phyloP scores from a whole-genome alignment of 2,329 filamentous ascomycete species.

The Lasiodiplodia sp. region DNA sequence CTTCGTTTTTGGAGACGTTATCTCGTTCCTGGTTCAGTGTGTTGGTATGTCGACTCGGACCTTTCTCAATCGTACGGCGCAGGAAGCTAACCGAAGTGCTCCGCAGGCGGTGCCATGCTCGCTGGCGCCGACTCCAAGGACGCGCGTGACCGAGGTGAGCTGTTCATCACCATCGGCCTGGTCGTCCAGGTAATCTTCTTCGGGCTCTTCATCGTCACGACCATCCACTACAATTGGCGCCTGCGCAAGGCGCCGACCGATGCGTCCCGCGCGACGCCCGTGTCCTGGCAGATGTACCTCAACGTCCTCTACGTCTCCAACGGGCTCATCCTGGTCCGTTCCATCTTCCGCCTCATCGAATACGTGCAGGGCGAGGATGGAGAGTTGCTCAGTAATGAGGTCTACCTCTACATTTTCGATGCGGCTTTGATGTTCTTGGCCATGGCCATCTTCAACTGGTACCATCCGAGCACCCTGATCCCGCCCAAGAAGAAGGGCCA shows the following conservation, averaged over 20 bases:
- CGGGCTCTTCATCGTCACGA: slow-evolving; percentile 54
- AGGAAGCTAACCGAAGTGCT: background rate
- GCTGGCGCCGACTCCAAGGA: background rate
- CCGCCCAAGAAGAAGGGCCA: background rate
- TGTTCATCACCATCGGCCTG: slow-evolving; percentile 57
- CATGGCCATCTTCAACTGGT: slow-evolving; percentile 49
- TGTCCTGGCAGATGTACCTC: slow-evolving; percentile 46
- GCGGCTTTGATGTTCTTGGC: slow-evolving; percentile 53
- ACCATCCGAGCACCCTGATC: slow-evolving; percentile 45
- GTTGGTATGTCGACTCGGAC: background rate
- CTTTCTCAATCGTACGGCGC: background rate
- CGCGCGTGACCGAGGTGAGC: slow-evolving; percentile 41
- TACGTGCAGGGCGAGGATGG: slow-evolving; percentile 55
- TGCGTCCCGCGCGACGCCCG: background rate
- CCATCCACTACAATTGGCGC: slow-evolving; percentile 40
- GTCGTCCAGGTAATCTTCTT: slow-evolving; percentile 60
- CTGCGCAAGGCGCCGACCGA: slow-evolving; percentile 34
- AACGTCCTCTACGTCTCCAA: slow-evolving; percentile 53
- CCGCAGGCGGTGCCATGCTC: background rate
- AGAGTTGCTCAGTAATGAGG: slow-evolving; percentile 53
- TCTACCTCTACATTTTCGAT: slow-evolving; percentile 58
- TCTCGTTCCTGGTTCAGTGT: slow-evolving; percentile 52
- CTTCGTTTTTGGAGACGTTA: slow-evolving; percentile 51
- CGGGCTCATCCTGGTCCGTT: slow-evolving; percentile 58
- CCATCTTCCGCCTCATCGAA: slow-evolving; percentile 58